Evolutionary conservation across 768 basidiomycete genomes (phyloP), one percentile per base, ranked within the genome.

Genomic region (Megacollybia marginata): DNA sequence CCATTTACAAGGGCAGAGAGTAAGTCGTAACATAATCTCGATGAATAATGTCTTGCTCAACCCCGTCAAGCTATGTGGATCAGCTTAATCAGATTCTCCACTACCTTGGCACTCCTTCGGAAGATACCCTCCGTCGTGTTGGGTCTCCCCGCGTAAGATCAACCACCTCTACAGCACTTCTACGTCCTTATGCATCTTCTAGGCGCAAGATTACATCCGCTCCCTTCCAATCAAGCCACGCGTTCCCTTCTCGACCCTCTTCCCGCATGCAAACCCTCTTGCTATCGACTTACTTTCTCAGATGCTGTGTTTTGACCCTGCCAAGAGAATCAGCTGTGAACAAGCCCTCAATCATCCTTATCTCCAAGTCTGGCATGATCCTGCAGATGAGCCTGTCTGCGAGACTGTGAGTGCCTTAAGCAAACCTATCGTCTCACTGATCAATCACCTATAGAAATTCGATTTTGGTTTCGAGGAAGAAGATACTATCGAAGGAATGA

Each of bases 121-220:
- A 99, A 64, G 92, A 95, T 54, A 96, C 96, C 0, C 80, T 99
- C 11, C 84, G 95, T 44, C 85, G 96, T 44, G 94, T 99, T 46
- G 96, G 96, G 19, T 92, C 89, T 34, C 95, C 96, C 32, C 78
- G 96, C 52, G 93, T 92, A 60, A 44, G 82, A 10, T 46, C 18
- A 9, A 2, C 32, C 42, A 32, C 33, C 20, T 40, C 23, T 18
- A 28, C 32, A 11, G 16, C 5, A 4, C 43, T 31, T 19, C 38
- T 33, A 28, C 23, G 0, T 46, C n/a, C 18, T 33, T 5, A 2
- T 23, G 43, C 9, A 4, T n/a, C 31, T 15, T 58, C 9, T 60
- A 93, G 91, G 92, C 92, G 0, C 93, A 95, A 73, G 92, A 96
- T 60, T 99, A 99, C 64, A 99, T 99, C 59, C 88, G 96, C 47